Percentiles rank a stretch among this genome's conserved stretches.
These are phyloP conservation scores for Biscogniauxia sp. DNA, from an alignment of 2,329 filamentous ascomycete genomes.

Conservation along the genomic window DNA sequence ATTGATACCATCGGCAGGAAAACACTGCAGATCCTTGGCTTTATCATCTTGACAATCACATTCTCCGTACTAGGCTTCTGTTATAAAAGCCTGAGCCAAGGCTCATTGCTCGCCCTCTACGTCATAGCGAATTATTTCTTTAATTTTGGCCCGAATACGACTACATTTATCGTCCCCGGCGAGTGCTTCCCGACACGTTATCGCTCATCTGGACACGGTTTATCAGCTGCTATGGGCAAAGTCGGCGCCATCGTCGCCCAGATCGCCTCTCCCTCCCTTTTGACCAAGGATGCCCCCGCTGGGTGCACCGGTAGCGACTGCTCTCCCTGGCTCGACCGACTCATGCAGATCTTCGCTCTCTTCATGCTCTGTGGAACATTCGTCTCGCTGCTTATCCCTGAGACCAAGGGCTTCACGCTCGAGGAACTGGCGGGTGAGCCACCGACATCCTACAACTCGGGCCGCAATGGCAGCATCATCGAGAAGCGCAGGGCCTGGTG, in stretches of 20 bases:
- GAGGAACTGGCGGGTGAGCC: conserved; percentile 69
- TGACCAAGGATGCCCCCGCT: conserved; percentile 53
- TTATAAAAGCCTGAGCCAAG: conserved; percentile 47
- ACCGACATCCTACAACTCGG: conserved; percentile 55
- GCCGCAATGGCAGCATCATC: conserved; percentile 49
- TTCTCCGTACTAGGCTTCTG: conserved; percentile 63
- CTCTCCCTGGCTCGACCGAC: conserved; percentile 64
- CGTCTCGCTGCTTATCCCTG: conserved; percentile 70
- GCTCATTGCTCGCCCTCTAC: conserved; percentile 58
- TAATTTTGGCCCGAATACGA: conserved; percentile 65
- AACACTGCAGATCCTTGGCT: conserved; percentile 67
- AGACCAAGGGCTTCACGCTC: conserved; percentile 72
- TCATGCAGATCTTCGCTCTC: conserved; percentile 75
- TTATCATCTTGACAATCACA: conserved; percentile 57
- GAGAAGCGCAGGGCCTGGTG: conserved; percentile 35
- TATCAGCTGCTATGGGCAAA: conserved; percentile 66
- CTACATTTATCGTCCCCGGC: conserved; percentile 63
- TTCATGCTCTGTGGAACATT: conserved; percentile 76
- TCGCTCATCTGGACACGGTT: conserved; percentile 60
- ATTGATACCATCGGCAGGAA: conserved; percentile 77
- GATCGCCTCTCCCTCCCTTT: conserved; percentile 61
- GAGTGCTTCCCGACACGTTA: conserved; percentile 66
- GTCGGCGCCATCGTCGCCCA: conserved; percentile 67
- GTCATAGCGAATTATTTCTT: conserved; percentile 65
- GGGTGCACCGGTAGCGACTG: conserved; percentile 48